Percentiles rank a stretch among this genome's conserved stretches.
Conservation (phyloP, 139 green algal species). For the Chlamydomonas eustigma region DNA sequence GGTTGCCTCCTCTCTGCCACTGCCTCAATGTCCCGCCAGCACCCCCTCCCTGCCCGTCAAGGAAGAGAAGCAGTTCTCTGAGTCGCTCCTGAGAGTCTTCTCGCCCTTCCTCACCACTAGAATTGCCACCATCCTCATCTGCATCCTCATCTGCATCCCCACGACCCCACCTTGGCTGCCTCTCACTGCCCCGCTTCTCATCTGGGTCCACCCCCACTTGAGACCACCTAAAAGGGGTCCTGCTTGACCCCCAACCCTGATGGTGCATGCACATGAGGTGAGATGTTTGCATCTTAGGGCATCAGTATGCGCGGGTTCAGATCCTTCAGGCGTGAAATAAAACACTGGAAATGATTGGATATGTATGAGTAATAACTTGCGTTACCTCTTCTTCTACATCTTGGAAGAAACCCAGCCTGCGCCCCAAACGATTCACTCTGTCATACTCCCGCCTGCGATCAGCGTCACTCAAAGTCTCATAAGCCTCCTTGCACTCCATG, state of each 20-base stretch:
- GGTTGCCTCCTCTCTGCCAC: constrained; percentile 9
- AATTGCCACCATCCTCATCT: background rate
- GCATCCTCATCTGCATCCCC: background rate
- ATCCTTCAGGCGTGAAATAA: background rate
- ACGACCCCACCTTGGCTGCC: too few species aligned
- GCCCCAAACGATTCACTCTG: background rate
- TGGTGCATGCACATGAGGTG: background rate
- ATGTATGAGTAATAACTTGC: background rate
- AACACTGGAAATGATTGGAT: background rate
- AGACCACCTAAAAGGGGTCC: constrained; percentile 18
- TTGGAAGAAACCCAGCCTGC: constrained; percentile 22
- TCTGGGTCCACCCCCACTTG: background rate
- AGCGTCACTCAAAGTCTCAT: constrained; percentile 24
- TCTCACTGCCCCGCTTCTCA: background rate
- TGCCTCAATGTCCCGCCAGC: background rate
- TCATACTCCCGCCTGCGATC: constrained; percentile 17
- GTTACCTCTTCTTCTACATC: background rate
- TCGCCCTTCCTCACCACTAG: background rate
- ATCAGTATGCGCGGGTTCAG: background rate
- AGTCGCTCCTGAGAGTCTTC: background rate
- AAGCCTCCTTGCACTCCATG: constrained; percentile 17
- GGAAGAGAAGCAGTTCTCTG: background rate
- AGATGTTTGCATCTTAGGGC: background rate
- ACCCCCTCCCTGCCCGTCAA: background rate
- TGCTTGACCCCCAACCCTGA: background rate